These are phyloP conservation scores for Penicillium brasilianum DNA, from an alignment of 2,329 filamentous ascomycete species.

Conservation along the genomic window DNA sequence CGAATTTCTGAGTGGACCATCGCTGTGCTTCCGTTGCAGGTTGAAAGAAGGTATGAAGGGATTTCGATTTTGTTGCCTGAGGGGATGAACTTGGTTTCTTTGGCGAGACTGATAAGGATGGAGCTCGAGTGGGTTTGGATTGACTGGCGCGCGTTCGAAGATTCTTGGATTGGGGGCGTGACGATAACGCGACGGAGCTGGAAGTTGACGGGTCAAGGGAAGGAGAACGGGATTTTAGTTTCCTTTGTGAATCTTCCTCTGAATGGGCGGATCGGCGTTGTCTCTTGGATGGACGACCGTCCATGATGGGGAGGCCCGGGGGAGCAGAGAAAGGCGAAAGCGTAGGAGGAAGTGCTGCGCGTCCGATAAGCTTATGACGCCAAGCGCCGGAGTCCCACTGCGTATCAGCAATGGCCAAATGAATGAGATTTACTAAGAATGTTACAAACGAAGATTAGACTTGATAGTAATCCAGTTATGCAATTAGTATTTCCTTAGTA, in stretches of 20 bases:
- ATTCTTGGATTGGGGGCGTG: slow-evolving; percentile 20
- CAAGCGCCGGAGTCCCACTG: slow-evolving; percentile 9
- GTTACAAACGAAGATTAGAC: too few relatives aligned
- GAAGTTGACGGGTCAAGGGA: background rate
- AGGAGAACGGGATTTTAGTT: slow-evolving; percentile 6
- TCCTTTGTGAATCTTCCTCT: slow-evolving; percentile 22
- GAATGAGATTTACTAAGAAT: background rate
- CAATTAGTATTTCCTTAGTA: background rate
- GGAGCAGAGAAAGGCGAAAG: slow-evolving; percentile 5
- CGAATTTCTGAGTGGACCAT: slow-evolving; percentile 42
- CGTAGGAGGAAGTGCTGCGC: slow-evolving; percentile 20
- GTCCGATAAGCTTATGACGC: slow-evolving; percentile 29
- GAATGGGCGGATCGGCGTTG: slow-evolving; percentile 40
- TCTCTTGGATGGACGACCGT: slow-evolving; percentile 43
- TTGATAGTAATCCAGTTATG: background rate
- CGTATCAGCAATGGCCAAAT: background rate
- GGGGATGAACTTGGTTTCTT: slow-evolving; percentile 24
- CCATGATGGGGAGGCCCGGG: slow-evolving; percentile 36
- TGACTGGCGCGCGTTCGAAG: slow-evolving; percentile 14
- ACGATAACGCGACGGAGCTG: slow-evolving; percentile 18
- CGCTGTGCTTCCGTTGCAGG: slow-evolving; percentile 46
- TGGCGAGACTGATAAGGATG: slow-evolving; percentile 39
- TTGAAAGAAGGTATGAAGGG: slow-evolving; percentile 50
- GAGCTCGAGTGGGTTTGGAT: slow-evolving; percentile 19
- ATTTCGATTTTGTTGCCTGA: slow-evolving; percentile 34